phyloP scores from a whole-genome alignment of 2,329 filamentous ascomycete genomes.

The Botrytis pseudocinerea region DNA sequence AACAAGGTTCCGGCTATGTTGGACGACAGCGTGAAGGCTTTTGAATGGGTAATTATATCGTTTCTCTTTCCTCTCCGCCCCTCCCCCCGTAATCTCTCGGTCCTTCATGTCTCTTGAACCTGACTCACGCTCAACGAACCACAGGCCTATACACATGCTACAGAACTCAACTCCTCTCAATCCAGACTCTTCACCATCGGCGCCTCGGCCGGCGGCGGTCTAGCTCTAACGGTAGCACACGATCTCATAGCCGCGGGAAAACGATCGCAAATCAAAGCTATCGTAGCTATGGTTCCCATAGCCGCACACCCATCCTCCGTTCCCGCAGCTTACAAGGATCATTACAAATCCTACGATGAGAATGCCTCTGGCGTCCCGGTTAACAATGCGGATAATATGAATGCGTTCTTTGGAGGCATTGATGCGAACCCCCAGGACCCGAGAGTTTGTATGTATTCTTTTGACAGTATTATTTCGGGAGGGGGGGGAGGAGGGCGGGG shows the following conservation, averaged over 20 bases:
- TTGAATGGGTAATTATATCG: conserved; percentile 20
- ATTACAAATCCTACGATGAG: conserved; percentile 31
- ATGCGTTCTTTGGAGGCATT: conserved; percentile 29
- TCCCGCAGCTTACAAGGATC: conserved; percentile 26
- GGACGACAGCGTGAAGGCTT: conserved; percentile 8
- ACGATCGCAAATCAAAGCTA: conserved; percentile 27
- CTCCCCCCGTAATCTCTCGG: too few relatives aligned
- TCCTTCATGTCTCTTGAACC: too few relatives aligned
- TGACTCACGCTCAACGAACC: too few relatives aligned
- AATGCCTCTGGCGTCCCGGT: too few relatives aligned
- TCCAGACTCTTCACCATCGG: conserved; percentile 32
- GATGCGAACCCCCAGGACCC: conserved; percentile 26
- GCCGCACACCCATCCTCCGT: conserved; percentile 32
- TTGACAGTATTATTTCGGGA: too few relatives aligned
- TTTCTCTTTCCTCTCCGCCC: too few relatives aligned
- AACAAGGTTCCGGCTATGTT: conserved; percentile 14
- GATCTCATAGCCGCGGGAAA: conserved; percentile 30
- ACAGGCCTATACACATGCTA: too few relatives aligned
- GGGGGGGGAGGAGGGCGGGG: too few relatives aligned
- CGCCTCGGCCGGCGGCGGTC: conserved; percentile 34
- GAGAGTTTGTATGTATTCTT: conserved; percentile 15
- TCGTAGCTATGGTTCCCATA: conserved; percentile 33
- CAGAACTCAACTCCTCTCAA: conserved; percentile 20
- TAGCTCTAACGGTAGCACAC: conserved; percentile 32
- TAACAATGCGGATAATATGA: too few relatives aligned